Base-by-base conservation (phyloP, 176 grass and related monocot species). In the Aegilops sharonensis region DNA sequence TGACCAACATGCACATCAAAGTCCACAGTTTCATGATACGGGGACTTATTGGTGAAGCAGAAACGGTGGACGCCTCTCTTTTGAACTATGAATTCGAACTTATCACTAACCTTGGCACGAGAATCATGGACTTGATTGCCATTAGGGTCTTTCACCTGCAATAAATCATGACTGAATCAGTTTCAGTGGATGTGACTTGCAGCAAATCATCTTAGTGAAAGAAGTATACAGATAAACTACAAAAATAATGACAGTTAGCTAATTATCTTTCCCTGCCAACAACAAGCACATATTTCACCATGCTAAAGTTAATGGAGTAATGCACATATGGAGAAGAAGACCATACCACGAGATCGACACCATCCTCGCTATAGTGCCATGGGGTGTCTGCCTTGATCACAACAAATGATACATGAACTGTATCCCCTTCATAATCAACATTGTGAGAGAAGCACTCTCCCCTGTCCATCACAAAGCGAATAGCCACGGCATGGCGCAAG, bases 391-490 rank as follows among this genome's bases (percentile, higher is more conserved):
- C 84, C 87, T 95, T 95, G 70, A 98, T 98, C 37, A 98, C 93
- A 21, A 98, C 96, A 45, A 98, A 98, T 34, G 93, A 98, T 2
- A 89, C 88, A 82, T 91, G 90, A 82, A 98, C 76, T 3, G 85
- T 98, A 72, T 98, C 96, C 37, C 96, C 96, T 87, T 95, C 82
- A 54, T 94, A 98, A 15, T 93, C 92, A 11, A 94, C 92, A 21
- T 85, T 83, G 74, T 98, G 91, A 13, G 96, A 95, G 88, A 98
- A 98, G 68, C 93, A 98, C 77, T 98, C 93, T 92, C 89, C 91
- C 88, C 93, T 89, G 54, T 98, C 96, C 47, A 98, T 98, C 76
- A 98, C 96, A 31, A 98, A 98, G 21, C 93, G 87, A 78, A 95
- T 95, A 5, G 90, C 93, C 85, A 69, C 13, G 8, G 88, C 88